Base-by-base conservation (phyloP, 805 yeast species). In the Kodamaea laetipori region DNA sequence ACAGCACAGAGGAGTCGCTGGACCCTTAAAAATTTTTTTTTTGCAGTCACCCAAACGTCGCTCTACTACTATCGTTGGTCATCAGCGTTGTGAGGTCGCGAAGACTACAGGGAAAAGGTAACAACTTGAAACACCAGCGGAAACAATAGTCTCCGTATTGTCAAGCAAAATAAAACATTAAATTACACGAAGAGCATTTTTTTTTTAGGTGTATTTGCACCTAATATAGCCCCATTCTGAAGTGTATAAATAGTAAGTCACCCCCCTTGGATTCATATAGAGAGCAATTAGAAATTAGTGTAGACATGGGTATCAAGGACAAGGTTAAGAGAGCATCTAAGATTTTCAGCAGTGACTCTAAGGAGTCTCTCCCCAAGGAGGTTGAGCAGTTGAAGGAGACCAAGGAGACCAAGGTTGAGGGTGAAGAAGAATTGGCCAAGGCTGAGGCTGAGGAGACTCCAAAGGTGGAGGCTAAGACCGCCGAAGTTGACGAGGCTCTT, bases 301-400 rank as follows among this genome's bases (percentile, higher is more conserved):
- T 21, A 53, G 18, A 45, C 9, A 66, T 66, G 71, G 67, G 68
- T 50, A 61, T 66, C 45, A 64, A 64, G 51, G 68, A 66, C 47
- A 66, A 51, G 55, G 64, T 66, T 42, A 66, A 61, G 58, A 66
- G 72, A 61, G 66, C 65, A 17, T 66, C 71, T 27, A 64, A 57
- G 55, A 60, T 64, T 44, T 66, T 66, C 52, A 44, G 52, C 34
- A 51, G 53, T 27, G 65, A 64, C 35, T 48, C 55, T 36, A 59
- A 61, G 51, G 63, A 63, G 44, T 47, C 50, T 10, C 52, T 56
- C 41, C 17, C 39, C n/a, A 41, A 41, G 39, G 45, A 42, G 16
- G 34, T 37, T 37, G 45, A 42, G 18, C 45, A 41, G 26, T 4
- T 30, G 24, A 42, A 42, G 41, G 46, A 26, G 15, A 27, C 30